These are phyloP conservation scores for Curvularia sp. DNA, from an alignment of 2,329 filamentous ascomycete species.

Conservation along the genomic window DNA sequence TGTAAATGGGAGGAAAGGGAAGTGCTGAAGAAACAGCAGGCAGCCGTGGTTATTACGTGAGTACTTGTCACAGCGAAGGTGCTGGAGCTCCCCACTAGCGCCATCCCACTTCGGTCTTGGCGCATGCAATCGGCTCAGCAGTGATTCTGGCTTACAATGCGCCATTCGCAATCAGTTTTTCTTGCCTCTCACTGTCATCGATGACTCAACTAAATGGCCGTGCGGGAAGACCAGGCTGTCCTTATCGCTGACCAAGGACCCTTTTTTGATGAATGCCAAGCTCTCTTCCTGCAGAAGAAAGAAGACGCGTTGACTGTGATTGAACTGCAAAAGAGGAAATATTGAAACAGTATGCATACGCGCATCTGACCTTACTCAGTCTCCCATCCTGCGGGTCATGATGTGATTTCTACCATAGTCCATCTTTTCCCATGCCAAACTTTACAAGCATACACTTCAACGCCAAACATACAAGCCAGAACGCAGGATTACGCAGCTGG, in stretches of 20 bases:
- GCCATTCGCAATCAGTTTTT: background rate
- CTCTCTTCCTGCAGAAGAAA: constrained; percentile 7
- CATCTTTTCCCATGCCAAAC: constrained; percentile 14
- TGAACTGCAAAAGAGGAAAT: background rate
- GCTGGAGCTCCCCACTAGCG: constrained; percentile 30
- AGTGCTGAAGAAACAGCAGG: constrained; percentile 20
- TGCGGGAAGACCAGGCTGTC: background rate
- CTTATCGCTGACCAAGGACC: constrained; percentile 1
- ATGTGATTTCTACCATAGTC: constrained; percentile 16
- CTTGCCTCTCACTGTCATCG: background rate
- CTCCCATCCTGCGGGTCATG: constrained; percentile 4
- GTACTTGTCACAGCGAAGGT: constrained; percentile 29
- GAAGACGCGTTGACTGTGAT: background rate
- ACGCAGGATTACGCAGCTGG: constrained; percentile 1
- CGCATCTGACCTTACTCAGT: constrained; percentile 8
- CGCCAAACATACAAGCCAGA: constrained; percentile 22
- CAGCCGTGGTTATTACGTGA: constrained; percentile 21
- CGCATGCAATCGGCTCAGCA: constrained; percentile 15
- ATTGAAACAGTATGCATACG: constrained; percentile 9
- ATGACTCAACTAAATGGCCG: background rate
- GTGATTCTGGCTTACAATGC: constrained; percentile 3
- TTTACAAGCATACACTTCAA: constrained; percentile 23
- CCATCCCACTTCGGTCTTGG: constrained; percentile 23
- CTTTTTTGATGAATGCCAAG: constrained; percentile 4
- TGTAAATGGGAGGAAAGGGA: constrained; percentile 9